Conservation (phyloP, 2,329 filamentous ascomycete species). For the Periconia macrospinosa region DNA sequence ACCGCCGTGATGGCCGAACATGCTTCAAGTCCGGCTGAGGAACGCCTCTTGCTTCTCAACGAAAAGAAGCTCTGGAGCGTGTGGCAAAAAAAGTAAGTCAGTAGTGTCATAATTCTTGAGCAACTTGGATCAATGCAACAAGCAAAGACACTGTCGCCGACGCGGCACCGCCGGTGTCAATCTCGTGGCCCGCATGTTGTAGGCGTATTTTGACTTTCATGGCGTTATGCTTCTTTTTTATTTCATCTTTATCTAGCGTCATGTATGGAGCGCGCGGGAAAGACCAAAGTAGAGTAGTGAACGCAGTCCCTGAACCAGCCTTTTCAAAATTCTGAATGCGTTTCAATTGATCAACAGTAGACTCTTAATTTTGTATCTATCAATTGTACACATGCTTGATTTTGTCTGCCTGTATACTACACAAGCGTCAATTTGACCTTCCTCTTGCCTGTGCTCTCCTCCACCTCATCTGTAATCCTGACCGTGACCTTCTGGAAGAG, state of each 20-base stretch:
- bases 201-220: no score
- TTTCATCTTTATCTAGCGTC: background rate
- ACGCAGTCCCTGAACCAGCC: background rate
- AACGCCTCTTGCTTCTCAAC: no score
- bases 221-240: background rate
- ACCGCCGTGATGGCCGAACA: no score
- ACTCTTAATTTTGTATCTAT: background rate
- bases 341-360: background rate
- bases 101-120: no score
- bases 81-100: no score
- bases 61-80: no score
- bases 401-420: conserved; percentile 16
- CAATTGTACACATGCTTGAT: background rate
- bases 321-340: no score
- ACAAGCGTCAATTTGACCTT: conserved; percentile 72
- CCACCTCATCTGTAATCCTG: conserved; percentile 86
- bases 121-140: no score
- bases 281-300: background rate
- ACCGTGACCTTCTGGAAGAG: conserved; percentile 92
- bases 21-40: no score
- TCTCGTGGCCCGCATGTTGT: no score
- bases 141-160: no score
- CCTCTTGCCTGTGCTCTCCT: conserved; percentile 94
- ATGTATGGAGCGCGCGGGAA: background rate
- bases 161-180: no score